Conservation (phyloP, 2,329 filamentous ascomycete genomes). For the Diplodia sapinea region DNA sequence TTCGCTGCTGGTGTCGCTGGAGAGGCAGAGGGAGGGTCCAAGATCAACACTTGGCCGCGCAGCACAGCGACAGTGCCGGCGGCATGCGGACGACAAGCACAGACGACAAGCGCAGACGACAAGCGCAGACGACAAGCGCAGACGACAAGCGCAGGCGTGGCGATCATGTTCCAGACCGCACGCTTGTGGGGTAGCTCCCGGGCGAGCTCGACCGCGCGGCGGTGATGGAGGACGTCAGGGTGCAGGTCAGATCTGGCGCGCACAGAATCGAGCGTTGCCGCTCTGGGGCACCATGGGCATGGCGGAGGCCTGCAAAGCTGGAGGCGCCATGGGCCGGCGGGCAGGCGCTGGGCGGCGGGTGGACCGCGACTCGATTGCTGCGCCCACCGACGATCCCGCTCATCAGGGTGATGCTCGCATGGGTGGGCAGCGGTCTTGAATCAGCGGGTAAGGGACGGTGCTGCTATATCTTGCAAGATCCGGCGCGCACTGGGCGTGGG, state of each 20-base stretch:
- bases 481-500: slow-evolving; percentile 11
- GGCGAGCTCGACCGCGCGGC: not conserved
- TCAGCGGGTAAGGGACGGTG: slow-evolving; percentile 8
- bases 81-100: slow-evolving; percentile 11
- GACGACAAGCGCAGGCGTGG: slow-evolving; percentile 10
- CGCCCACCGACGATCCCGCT: slow-evolving; percentile 29
- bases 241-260: slow-evolving; percentile 23
- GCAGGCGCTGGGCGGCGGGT: slow-evolving; percentile 9
- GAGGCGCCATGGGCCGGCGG: not conserved
- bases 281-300: not conserved
- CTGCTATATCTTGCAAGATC: slow-evolving; percentile 19
- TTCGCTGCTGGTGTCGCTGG: slow-evolving; percentile 1
- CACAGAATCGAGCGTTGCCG: not conserved
- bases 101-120: not conserved
- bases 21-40: slow-evolving; percentile 16
- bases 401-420: slow-evolving; percentile 28
- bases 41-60: slow-evolving; percentile 19
- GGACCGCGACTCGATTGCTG: slow-evolving; percentile 28
- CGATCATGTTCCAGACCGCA: slow-evolving; percentile 25
- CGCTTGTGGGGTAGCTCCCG: slow-evolving; percentile 29
- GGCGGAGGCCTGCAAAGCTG: slow-evolving; percentile 10
- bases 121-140: slow-evolving; percentile 5
- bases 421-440: slow-evolving; percentile 16
- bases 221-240: slow-evolving; percentile 20
- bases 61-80: slow-evolving; percentile 2